These are phyloP conservation scores for Metschnikowia arizonensis DNA, from an alignment of 805 yeast genomes.

Conservation along the genomic window DNA sequence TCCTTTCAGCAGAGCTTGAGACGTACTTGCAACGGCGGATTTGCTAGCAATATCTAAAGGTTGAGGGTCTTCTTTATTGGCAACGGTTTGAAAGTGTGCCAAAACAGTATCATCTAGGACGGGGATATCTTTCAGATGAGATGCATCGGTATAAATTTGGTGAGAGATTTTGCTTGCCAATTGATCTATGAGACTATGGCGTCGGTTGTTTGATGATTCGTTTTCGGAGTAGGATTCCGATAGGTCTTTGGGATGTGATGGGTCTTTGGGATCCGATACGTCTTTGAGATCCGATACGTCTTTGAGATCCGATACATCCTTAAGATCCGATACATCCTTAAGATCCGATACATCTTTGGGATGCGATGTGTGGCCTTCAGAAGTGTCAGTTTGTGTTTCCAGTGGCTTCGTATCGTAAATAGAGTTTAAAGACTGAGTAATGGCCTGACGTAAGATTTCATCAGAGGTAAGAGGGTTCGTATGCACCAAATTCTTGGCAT, in stretches of 20 bases:
- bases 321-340: too few species aligned
- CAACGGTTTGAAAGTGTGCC: constrained; percentile 35
- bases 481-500: not conserved
- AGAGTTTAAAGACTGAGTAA: not conserved
- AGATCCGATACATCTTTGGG: too few species aligned
- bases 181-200: constrained; percentile 1
- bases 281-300: too few species aligned
- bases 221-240: too few species aligned
- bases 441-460: constrained; percentile 2
- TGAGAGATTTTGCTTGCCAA: not conserved
- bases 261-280: too few species aligned
- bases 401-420: not conserved
- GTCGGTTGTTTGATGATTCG: too few species aligned
- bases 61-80: constrained; percentile 22
- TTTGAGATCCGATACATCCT: too few species aligned
- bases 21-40: constrained; percentile 11
- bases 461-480: not conserved
- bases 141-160: not conserved
- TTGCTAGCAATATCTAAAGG: constrained; percentile 10
- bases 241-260: too few species aligned
- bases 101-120: constrained; percentile 34
- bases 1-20: not conserved
- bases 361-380: too few species aligned
- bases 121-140: constrained; percentile 22
- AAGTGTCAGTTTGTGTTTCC: too few species aligned